phyloP scores from a whole-genome alignment of 176 grass and related monocot genomes.

The Puccinellia tenuiflora region DNA sequence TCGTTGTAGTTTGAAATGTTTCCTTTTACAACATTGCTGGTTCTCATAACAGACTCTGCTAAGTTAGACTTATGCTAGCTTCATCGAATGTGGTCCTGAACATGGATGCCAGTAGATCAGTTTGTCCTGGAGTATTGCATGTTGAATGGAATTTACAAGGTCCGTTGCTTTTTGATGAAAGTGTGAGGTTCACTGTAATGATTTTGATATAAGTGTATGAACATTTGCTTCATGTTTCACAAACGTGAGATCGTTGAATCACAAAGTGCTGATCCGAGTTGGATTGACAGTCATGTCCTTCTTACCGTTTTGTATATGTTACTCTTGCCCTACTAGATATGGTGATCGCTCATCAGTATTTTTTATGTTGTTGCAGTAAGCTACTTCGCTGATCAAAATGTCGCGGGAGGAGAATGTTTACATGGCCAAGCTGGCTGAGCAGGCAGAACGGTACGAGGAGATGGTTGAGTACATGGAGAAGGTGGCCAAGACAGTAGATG shows the following conservation, averaged over 20 bases:
- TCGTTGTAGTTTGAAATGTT: background rate
- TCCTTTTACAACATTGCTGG: background rate
- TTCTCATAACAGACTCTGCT: background rate
- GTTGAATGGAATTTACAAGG: background rate
- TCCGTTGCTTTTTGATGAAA: too few species aligned
- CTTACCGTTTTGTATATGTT: background rate
- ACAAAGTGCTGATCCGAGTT: background rate
- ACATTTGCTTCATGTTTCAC: background rate
- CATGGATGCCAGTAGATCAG: background rate
- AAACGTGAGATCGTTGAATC: background rate
- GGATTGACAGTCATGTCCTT: background rate
- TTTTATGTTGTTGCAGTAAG: slow-evolving; percentile 11
- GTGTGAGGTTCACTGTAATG: background rate
- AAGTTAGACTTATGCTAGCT: background rate
- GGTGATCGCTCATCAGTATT: background rate
- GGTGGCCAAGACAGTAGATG: slow-evolving; percentile 70
- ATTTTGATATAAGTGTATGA: background rate
- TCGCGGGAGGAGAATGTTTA: slow-evolving; percentile 77
- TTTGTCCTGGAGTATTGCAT: background rate
- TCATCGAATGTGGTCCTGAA: background rate
- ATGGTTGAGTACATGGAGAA: slow-evolving; percentile 96
- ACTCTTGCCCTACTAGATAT: background rate
- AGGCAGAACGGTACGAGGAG: slow-evolving; percentile 78
- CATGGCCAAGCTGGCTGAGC: slow-evolving; percentile 89
- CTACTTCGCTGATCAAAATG: background rate